These are phyloP conservation scores for Tilletia walkeri DNA, from an alignment of 1,284 basidiomycete species.

Conservation along the genomic window DNA sequence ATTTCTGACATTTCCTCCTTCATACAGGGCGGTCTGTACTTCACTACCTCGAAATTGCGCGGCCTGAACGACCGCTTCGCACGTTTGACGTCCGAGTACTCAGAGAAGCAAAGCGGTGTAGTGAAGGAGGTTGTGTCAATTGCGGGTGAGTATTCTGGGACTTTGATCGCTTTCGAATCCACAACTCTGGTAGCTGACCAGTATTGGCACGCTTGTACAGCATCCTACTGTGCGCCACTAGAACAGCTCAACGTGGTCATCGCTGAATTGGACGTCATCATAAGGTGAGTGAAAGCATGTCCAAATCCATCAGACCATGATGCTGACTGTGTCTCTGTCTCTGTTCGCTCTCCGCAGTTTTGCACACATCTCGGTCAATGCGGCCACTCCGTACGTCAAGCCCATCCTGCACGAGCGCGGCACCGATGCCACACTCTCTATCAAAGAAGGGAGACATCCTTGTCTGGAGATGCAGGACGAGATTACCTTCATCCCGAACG, in stretches of 20 bases:
- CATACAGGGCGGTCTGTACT: slow-evolving; percentile 71
- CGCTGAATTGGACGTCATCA: slow-evolving; percentile 85
- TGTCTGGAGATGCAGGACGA: slow-evolving; percentile 96
- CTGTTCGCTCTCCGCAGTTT: slow-evolving; percentile 62
- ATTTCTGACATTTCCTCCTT: background rate
- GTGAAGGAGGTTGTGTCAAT: slow-evolving; percentile 92
- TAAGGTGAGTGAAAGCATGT: slow-evolving; percentile 49
- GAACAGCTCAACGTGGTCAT: slow-evolving; percentile 84
- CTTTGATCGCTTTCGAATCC: too few species aligned
- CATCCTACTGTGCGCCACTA: slow-evolving; percentile 75
- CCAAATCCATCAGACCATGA: background rate
- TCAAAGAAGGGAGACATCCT: slow-evolving; percentile 69
- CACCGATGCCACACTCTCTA: slow-evolving; percentile 29
- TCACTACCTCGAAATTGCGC: slow-evolving; percentile 79
- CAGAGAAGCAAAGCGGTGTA: slow-evolving; percentile 73
- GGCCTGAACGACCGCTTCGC: slow-evolving; percentile 72
- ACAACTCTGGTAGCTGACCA: too few species aligned
- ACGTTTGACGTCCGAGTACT: slow-evolving; percentile 70
- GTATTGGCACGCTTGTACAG: background rate
- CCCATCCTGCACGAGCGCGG: slow-evolving; percentile 60
- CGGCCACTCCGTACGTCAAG: slow-evolving; percentile 82
- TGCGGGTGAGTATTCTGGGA: slow-evolving; percentile 60
- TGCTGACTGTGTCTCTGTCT: background rate
- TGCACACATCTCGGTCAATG: slow-evolving; percentile 82
- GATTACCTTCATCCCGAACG: slow-evolving; percentile 90